Conservation (phyloP, 1,284 basidiomycete species). For the Marasmius fiardii region DNA sequence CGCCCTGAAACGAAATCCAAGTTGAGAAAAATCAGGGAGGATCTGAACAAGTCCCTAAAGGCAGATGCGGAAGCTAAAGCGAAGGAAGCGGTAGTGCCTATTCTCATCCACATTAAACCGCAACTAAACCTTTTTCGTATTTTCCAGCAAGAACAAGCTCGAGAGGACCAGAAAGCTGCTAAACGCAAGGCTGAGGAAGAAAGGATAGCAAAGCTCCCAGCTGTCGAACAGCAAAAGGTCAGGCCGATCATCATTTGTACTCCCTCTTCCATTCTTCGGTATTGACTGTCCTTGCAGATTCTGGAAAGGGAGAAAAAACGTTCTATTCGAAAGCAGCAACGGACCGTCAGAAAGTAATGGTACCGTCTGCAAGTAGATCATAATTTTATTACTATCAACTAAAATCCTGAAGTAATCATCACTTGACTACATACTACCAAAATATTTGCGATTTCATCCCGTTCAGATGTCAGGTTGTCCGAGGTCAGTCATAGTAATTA, state of each 20-base stretch:
- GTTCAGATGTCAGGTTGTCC: no score
- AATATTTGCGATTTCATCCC: no score
- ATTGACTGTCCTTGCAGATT: conserved; percentile 34
- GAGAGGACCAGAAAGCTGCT: conserved; percentile 66
- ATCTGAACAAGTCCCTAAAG: conserved; percentile 62
- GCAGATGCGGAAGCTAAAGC: conserved; percentile 69
- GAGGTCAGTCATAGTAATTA: no score
- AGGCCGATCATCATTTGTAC: conserved; percentile 11
- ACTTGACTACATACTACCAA: no score
- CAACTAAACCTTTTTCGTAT: no score
- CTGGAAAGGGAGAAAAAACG: conserved; percentile 78
- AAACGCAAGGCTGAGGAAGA: conserved; percentile 77
- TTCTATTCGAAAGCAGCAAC: conserved; percentile 65
- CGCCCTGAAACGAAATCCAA: conserved; percentile 81
- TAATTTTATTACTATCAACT: not conserved
- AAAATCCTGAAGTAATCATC: no score
- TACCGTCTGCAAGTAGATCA: not conserved
- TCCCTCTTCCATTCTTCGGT: not conserved
- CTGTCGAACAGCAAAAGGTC: conserved; percentile 85
- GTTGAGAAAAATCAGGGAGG: conserved; percentile 68
- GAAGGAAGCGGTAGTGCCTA: conserved; percentile 55
- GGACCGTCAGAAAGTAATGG: conserved; percentile 43
- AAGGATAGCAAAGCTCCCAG: conserved; percentile 65
- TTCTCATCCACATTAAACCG: no score
- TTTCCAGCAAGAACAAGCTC: conserved; percentile 35